Evolutionary conservation across 2,329 filamentous ascomycete species (phyloP).

Genomic region (Anthostomella pinea): DNA sequence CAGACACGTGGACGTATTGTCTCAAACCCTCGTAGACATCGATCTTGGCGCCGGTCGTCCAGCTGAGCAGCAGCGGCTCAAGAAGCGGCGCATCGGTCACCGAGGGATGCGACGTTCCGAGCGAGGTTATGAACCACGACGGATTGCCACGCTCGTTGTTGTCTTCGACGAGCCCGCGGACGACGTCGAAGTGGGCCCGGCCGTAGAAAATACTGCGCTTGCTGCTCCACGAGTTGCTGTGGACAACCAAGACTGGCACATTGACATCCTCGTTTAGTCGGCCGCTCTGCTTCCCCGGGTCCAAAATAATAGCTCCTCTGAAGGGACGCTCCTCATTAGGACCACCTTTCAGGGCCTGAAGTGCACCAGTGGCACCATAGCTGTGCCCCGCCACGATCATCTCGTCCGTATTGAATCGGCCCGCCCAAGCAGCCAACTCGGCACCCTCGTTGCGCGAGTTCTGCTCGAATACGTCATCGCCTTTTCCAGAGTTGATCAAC

Average conservation of each 20-base stretch:
- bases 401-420: conserved; percentile 52
- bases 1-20: conserved; percentile 58
- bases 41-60: conserved; percentile 60
- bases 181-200: conserved; percentile 62
- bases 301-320: conserved; percentile 58
- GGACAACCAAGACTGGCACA: conserved; percentile 58
- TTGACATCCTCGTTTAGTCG: conserved; percentile 57
- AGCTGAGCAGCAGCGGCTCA: conserved; percentile 57
- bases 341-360: conserved; percentile 56
- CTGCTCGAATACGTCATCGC: conserved; percentile 30
- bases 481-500: conserved; percentile 39
- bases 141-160: conserved; percentile 42
- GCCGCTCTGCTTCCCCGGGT: conserved; percentile 64
- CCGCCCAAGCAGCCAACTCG: conserved; percentile 47
- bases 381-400: conserved; percentile 62
- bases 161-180: conserved; percentile 51
- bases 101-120: conserved; percentile 58
- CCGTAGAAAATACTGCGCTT: conserved; percentile 57
- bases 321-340: conserved; percentile 43
- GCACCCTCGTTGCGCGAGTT: conserved; percentile 49
- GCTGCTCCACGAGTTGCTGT: conserved; percentile 64
- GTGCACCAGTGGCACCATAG: conserved; percentile 62
- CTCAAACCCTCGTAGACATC: conserved; percentile 52
- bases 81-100: conserved; percentile 66
- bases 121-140: conserved; percentile 53